phyloP scores from a whole-genome alignment of 495 filamentous ascomycete genomes.

The Sphaerosporella brunnea region DNA sequence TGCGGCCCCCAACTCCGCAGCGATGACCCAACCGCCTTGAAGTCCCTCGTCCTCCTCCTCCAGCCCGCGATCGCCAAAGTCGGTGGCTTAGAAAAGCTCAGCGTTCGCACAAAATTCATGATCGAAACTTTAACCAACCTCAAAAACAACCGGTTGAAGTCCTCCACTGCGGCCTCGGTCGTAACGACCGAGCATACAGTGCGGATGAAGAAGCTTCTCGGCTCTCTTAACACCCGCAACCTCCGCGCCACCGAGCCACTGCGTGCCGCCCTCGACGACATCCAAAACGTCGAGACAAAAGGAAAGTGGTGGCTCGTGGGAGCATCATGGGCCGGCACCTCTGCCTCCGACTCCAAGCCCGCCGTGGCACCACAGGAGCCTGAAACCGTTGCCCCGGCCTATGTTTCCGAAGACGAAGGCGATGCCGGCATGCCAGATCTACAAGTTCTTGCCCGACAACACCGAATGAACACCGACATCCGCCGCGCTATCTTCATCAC shows the following conservation, averaged over 20 bases:
- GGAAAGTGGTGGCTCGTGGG: conserved; percentile 98
- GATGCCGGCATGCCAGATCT: conserved; percentile 45
- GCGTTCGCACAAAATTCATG: conserved; percentile 91
- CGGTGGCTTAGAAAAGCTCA: conserved; percentile 47
- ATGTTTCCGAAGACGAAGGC: conserved; percentile 25
- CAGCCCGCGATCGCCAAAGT: conserved; percentile 48
- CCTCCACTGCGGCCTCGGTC: conserved; percentile 41
- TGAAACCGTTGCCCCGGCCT: background rate
- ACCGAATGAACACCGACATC: conserved; percentile 89
- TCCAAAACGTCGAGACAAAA: conserved; percentile 60
- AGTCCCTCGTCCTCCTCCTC: conserved; percentile 71
- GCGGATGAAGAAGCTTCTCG: conserved; percentile 67
- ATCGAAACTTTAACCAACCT: conserved; percentile 87
- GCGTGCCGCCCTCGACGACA: conserved; percentile 59
- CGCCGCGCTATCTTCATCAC: conserved; percentile 82
- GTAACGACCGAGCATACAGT: conserved; percentile 58
- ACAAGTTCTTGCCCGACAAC: conserved; percentile 54
- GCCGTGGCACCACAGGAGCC: conserved; percentile 12
- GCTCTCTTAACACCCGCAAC: conserved; percentile 48
- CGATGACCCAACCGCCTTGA: conserved; percentile 78
- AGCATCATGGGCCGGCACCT: conserved; percentile 55
- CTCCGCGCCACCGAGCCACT: conserved; percentile 65
- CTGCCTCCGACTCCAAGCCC: background rate
- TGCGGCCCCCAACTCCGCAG: conserved; percentile 68
- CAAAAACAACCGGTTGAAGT: conserved; percentile 82